These are phyloP conservation scores for Prunus padus DNA, from an alignment of 306 rosid genomes.

Conservation along the genomic window DNA sequence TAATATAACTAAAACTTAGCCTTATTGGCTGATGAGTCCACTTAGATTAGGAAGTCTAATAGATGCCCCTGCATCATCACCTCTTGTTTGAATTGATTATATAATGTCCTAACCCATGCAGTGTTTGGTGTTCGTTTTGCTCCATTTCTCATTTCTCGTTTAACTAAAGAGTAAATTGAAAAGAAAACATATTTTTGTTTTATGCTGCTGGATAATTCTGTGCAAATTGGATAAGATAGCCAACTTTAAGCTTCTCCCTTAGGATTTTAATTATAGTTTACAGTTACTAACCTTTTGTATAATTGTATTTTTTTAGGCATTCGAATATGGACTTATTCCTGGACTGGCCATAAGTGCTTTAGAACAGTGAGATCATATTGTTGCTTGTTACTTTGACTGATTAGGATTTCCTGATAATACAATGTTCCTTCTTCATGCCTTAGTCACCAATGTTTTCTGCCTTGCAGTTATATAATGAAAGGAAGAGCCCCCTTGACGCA, in stretches of 20 bases:
- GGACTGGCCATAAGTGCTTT: slow-evolving; percentile 83
- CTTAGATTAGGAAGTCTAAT: too few species aligned
- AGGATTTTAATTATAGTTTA: background rate
- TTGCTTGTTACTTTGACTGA: slow-evolving; percentile 25
- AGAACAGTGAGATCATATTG: slow-evolving; percentile 72
- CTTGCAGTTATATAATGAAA: slow-evolving; percentile 68
- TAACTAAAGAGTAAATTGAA: background rate
- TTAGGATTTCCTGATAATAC: slow-evolving; percentile 9
- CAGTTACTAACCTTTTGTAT: slow-evolving; percentile 16
- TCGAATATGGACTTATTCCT: slow-evolving; percentile 81
- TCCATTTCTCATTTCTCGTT: background rate
- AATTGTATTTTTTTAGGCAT: slow-evolving; percentile 57
- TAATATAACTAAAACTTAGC: too few species aligned
- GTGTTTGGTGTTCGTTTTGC: background rate
- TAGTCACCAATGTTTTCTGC: slow-evolving; percentile 27
- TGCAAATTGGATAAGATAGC: background rate
- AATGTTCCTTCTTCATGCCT: slow-evolving; percentile 14
- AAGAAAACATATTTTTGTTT: background rate
- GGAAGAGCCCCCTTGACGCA: slow-evolving; percentile 76
- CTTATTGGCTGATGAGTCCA: too few species aligned
- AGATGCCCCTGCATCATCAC: too few species aligned
- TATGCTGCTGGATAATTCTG: background rate
- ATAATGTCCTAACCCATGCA: background rate
- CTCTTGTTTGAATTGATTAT: background rate
- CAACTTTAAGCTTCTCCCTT: background rate